Evolutionary conservation across 164 flowering plant species (phyloP).

Genomic region (Brasenia schreberi): DNA sequence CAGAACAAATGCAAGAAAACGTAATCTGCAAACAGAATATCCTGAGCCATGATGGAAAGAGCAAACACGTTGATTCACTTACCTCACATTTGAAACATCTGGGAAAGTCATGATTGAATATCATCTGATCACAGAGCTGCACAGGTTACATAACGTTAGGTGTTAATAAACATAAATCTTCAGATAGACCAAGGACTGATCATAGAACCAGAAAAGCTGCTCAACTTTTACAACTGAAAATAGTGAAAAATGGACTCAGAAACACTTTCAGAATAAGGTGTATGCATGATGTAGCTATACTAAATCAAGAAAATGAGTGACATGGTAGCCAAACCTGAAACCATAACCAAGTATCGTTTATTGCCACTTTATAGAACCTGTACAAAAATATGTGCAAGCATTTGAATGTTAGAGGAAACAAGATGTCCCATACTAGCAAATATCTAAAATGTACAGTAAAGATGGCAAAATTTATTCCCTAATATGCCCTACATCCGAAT

Average conservation of each 20-base stretch:
- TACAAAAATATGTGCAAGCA: slow-evolving; percentile 1
- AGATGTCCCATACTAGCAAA: too few species aligned
- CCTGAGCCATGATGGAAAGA: neutral
- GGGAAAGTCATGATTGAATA: slow-evolving; percentile 93
- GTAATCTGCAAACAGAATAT: neutral
- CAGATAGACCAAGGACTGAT: neutral
- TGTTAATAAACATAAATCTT: too few species aligned
- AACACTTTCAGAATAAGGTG: neutral
- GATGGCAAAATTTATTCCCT: too few species aligned
- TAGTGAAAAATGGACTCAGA: neutral
- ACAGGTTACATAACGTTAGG: neutral
- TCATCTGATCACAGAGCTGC: slow-evolving; percentile 84
- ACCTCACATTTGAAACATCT: slow-evolving; percentile 73
- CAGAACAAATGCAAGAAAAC: too few species aligned
- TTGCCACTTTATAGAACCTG: slow-evolving; percentile 73
- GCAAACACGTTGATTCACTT: slow-evolving; percentile 3
- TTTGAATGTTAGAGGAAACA: too few species aligned
- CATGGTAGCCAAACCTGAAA: slow-evolving; percentile 98
- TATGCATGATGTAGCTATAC: neutral
- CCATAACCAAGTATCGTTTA: slow-evolving; percentile 69
- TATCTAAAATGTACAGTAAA: too few species aligned
- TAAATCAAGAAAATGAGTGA: slow-evolving; percentile 26
- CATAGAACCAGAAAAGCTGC: too few species aligned
- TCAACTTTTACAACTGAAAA: neutral
- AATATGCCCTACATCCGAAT: too few species aligned